Evolutionary conservation across 2,329 filamentous ascomycete genomes (phyloP), one percentile per base, ranked within the genome.

Genomic region (Xylaria sp.): DNA sequence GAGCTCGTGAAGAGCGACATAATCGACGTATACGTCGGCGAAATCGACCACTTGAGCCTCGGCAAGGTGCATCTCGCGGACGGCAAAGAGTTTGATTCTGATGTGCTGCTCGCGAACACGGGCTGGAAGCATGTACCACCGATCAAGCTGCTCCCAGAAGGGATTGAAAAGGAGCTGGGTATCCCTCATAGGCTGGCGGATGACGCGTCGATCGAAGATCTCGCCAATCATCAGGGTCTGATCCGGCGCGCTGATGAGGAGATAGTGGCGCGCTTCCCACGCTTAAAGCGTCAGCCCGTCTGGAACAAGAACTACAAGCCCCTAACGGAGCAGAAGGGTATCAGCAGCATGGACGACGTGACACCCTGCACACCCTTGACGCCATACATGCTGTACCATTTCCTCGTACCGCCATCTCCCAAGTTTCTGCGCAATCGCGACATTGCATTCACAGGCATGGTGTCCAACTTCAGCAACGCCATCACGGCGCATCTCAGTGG

Each of bases 1-100:
- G 83, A 87, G 4, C 78, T 89, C 9, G 82, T 91, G 12, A 81
- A 80, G 48, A 76, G 82, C 13, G 85, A 85, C 3, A 82, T 80
- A 25, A 84, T 91, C 30, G 80, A 81, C 28, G 79, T 91, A 1
- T 82, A 89, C 60, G 75, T 89, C 4, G 83, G 83, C n/a, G 86
- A 90, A 55, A 81, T 91, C 5, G 76, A 78, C 1, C 78, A 78
- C 20, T 79, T 91, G 6, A 80, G 81, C 0, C 69, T 34, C n/a
- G 72, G 77, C 1, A 76, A 80, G 20, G 80, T 85, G 46, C 81
- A 90, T 6, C 79, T 82, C 1, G 81, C 80, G 2, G 84, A 84
- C 18, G 79, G 80, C 0, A 74, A 71, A 0, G 67, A 72, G 57
- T 71, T 90, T 2, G 61, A 79, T 3, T 81, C 83, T 0, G 84